These are phyloP conservation scores for Lumnitzera racemosa DNA, from an alignment of 345 rosid species.

Conservation along the genomic window DNA sequence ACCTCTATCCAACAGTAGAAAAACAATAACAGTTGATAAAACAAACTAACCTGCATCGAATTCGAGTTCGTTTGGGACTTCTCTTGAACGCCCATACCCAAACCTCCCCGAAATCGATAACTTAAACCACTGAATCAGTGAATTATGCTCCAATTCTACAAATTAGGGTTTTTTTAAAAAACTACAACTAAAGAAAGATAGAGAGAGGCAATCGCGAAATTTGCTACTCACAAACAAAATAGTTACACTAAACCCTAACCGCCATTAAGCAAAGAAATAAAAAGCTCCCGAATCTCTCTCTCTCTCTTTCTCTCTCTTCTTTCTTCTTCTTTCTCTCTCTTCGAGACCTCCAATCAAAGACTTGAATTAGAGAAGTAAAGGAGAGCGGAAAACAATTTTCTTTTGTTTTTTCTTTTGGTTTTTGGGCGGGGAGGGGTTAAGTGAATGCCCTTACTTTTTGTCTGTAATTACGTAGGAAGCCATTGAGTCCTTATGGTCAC, in stretches of 20 bases:
- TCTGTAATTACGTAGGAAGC: too few relatives aligned
- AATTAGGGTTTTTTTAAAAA: constrained; percentile 45
- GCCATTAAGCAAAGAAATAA: constrained; percentile 32
- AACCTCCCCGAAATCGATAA: constrained; percentile 15
- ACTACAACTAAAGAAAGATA: constrained; percentile 15
- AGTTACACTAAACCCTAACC: constrained; percentile 46
- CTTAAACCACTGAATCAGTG: constrained; percentile 9
- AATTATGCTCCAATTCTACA: constrained; percentile 20
- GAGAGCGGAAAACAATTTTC: too few relatives aligned
- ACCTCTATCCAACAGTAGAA: constrained; percentile 17
- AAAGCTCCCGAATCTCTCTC: constrained; percentile 17
- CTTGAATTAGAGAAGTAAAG: too few relatives aligned
- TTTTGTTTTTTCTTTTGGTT: too few relatives aligned
- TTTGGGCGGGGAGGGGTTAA: too few relatives aligned
- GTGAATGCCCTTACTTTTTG: too few relatives aligned
- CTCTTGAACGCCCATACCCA: constrained; percentile 76
- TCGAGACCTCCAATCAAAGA: background rate
- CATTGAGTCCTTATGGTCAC: too few relatives aligned
- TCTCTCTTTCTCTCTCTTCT: constrained; percentile 14
- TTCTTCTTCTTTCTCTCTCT: constrained; percentile 10
- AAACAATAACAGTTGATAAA: background rate
- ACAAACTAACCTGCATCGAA: constrained; percentile 71
- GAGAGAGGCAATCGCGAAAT: constrained; percentile 21
- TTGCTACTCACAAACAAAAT: constrained; percentile 14
- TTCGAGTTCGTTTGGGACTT: constrained; percentile 65